Percentiles rank a stretch among this genome's conserved stretches.
phyloP scores from a whole-genome alignment of 768 basidiomycete genomes.

The Tubosaeta sp. region DNA sequence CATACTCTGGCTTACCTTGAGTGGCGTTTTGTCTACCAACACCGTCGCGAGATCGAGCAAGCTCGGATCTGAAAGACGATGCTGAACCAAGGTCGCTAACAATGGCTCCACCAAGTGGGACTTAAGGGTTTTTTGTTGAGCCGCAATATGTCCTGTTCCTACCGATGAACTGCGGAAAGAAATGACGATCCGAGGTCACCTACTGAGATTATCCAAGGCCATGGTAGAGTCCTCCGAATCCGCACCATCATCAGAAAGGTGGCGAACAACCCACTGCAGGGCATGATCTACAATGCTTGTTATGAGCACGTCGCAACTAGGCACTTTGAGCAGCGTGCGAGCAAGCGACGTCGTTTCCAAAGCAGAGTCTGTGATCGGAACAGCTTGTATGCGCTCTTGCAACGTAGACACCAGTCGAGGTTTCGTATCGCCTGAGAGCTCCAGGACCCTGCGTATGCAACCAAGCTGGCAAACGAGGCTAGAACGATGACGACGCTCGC shows the following conservation, averaged over 20 bases:
- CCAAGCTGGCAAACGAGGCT: slow-evolving; percentile 1
- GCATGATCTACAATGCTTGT: slow-evolving; percentile 40
- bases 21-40: slow-evolving; percentile 36
- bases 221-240: slow-evolving; percentile 16
- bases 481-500: not conserved
- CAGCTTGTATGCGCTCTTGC: slow-evolving; percentile 22
- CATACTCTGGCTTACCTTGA: slow-evolving; percentile 54
- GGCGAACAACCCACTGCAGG: slow-evolving; percentile 51
- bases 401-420: slow-evolving; percentile 19
- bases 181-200: slow-evolving; percentile 9
- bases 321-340: slow-evolving; percentile 19
- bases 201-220: slow-evolving; percentile 38
- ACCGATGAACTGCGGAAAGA: not conserved
- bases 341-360: slow-evolving; percentile 34
- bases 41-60: slow-evolving; percentile 43
- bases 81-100: slow-evolving; percentile 57
- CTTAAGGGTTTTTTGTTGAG: slow-evolving; percentile 31
- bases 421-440: slow-evolving; percentile 21
- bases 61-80: slow-evolving; percentile 43
- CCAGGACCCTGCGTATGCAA: slow-evolving; percentile 30
- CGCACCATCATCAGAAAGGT: slow-evolving; percentile 35
- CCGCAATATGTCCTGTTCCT: slow-evolving; percentile 11
- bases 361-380: slow-evolving; percentile 26
- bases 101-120: slow-evolving; percentile 68
- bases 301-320: slow-evolving; percentile 24